Evolutionary conservation across 1,139 yeast species (phyloP).

Genomic region (Hemisphaericaspora xylanilytica): DNA sequence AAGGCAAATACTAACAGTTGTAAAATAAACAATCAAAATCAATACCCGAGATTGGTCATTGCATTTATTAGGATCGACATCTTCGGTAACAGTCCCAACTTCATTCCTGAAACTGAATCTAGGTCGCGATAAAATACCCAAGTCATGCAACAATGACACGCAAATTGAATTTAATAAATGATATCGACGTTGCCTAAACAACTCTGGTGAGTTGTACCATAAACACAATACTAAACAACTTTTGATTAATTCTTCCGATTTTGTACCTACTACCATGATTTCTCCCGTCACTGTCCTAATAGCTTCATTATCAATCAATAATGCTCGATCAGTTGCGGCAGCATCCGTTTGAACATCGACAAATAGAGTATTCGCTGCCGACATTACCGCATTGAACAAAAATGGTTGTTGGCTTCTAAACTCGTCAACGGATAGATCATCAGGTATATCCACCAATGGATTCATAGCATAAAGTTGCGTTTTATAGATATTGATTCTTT

Average conservation of each 20-base stretch:
- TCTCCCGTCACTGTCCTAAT: conserved; percentile 58
- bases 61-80: conserved; percentile 10
- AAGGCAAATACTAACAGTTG: conserved; percentile 52
- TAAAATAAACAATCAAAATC: conserved; percentile 47
- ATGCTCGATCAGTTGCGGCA: conserved; percentile 29
- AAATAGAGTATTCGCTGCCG: conserved; percentile 51
- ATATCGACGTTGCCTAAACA: conserved; percentile 74
- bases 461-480: conserved; percentile 36
- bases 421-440: conserved; percentile 40
- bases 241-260: conserved; percentile 66
- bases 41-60: conserved; percentile 32
- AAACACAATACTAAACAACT: conserved; percentile 58
- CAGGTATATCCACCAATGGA: conserved; percentile 57
- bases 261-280: conserved; percentile 67
- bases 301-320: conserved; percentile 55
- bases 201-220: conserved; percentile 85
- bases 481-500: conserved; percentile 44
- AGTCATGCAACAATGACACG: conserved; percentile 69
- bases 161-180: conserved; percentile 67
- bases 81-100: conserved; percentile 31
- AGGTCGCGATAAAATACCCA: conserved; percentile 65
- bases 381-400: conserved; percentile 63
- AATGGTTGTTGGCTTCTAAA: conserved; percentile 55
- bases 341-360: conserved; percentile 19
- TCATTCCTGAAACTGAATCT: conserved; percentile 32